These are phyloP conservation scores for Casaregolazyma suthepensis DNA, from an alignment of 1,139 yeast species.

Conservation along the genomic window DNA sequence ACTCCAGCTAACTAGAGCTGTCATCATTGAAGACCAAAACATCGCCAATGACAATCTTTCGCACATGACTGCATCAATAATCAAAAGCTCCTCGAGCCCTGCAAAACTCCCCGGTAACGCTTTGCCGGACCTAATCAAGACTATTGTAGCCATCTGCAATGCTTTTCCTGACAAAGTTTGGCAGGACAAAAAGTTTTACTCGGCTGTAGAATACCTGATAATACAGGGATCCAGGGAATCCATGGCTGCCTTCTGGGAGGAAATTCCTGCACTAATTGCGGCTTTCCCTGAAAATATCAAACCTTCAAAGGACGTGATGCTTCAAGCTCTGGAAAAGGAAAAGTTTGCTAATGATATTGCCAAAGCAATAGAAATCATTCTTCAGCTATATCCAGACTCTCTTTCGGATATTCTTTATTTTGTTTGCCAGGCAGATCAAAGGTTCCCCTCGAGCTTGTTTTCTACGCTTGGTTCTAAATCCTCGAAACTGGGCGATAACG, in stretches of 20 bases:
- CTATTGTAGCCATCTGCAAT: background rate
- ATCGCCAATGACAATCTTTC: constrained; percentile 21
- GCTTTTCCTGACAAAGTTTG: constrained; percentile 1
- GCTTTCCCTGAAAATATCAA: background rate
- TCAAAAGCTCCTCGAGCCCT: constrained; percentile 4
- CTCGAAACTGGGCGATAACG: background rate
- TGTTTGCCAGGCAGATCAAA: constrained; percentile 2
- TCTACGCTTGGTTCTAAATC: background rate
- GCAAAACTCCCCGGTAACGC: constrained; percentile 2
- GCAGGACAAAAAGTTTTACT: constrained; percentile 1
- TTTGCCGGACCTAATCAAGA: constrained; percentile 3
- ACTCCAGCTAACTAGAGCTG: constrained; percentile 15
- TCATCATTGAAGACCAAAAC: constrained; percentile 15
- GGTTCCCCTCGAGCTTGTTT: background rate
- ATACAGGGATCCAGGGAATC: constrained; percentile 7
- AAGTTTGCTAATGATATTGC: constrained; percentile 1
- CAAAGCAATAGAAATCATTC: background rate
- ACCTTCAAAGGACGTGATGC: background rate
- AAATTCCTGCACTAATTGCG: background rate
- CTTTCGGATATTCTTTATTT: background rate
- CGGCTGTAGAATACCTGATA: constrained; percentile 3
- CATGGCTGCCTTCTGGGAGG: constrained; percentile 5
- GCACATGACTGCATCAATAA: constrained; percentile 17
- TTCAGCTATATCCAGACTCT: background rate
- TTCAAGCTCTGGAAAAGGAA: constrained; percentile 2